These are phyloP conservation scores for Parastagonospora avenae DNA, from an alignment of 2,329 filamentous ascomycete genomes.

Conservation along the genomic window DNA sequence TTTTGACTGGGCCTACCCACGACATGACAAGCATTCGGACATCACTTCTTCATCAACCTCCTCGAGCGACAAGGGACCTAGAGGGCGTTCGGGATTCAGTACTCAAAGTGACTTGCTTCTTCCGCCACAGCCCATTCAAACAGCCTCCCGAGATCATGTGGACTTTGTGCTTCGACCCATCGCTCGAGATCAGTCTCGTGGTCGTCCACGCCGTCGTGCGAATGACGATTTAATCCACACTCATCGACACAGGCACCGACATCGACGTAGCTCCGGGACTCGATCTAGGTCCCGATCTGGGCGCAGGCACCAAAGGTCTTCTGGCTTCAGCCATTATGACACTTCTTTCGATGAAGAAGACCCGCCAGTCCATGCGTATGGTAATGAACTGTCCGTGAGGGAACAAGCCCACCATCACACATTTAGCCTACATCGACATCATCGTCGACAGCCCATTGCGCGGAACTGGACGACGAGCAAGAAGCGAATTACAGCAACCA, in stretches of 20 bases:
- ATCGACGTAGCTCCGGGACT: conserved; percentile 14
- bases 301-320: conserved; percentile 8
- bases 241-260: conserved; percentile 11
- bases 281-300: conserved; percentile 8
- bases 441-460: conserved; percentile 69
- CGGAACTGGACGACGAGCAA: conserved; percentile 71
- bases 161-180: conserved; percentile 36
- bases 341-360: conserved; percentile 27
- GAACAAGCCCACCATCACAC: conserved; percentile 40
- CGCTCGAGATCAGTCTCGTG: conserved; percentile 29
- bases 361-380: conserved; percentile 14
- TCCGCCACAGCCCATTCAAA: conserved; percentile 25
- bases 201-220: conserved; percentile 22
- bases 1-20: conserved; percentile 38
- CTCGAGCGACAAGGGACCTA: conserved; percentile 4
- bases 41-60: conserved; percentile 14
- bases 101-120: conserved; percentile 29
- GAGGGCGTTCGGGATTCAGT: conserved; percentile 14
- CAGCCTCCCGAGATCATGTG: conserved; percentile 33
- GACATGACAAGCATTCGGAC: conserved; percentile 1
- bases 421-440: conserved; percentile 50
- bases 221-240: conserved; percentile 2
- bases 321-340: conserved; percentile 15
- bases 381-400: conserved; percentile 25
- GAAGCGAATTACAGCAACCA: conserved; percentile 70